phyloP scores from a whole-genome alignment of 495 filamentous ascomycete genomes.

The Lepidopterella palustris region DNA sequence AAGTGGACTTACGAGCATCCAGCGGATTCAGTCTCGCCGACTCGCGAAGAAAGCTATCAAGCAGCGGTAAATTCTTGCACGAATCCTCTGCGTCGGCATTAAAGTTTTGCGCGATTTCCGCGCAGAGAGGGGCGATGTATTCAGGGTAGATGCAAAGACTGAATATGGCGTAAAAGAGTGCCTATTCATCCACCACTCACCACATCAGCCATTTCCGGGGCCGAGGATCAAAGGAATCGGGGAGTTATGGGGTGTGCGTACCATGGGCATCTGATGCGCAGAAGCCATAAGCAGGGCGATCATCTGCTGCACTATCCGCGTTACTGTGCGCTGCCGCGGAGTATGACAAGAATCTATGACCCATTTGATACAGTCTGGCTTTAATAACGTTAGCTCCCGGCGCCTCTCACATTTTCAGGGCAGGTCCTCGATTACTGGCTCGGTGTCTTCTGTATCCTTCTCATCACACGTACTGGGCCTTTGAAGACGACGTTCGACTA shows the following conservation, averaged over 20 bases:
- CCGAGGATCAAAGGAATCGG: not conserved
- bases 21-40: not conserved
- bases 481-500: too few species aligned
- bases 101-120: not conserved
- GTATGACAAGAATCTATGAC: conserved; percentile 6
- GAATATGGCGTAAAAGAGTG: conserved; percentile 3
- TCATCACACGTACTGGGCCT: not conserved
- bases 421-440: not conserved
- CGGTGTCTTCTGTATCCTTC: not conserved
- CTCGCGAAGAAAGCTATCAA: not conserved
- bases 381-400: not conserved
- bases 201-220: too few species aligned
- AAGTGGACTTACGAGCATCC: not conserved
- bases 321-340: not conserved
- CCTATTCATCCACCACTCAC: not conserved
- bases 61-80: not conserved
- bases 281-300: conserved; percentile 1
- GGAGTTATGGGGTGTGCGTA: not conserved
- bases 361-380: conserved; percentile 11
- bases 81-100: not conserved
- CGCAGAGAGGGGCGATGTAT: conserved; percentile 1
- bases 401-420: not conserved
- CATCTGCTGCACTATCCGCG: not conserved
- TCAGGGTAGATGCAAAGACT: conserved; percentile 5
- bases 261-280: conserved; percentile 13